Base-by-base conservation (phyloP, 2,329 filamentous ascomycete genomes). In the Colletotrichum destructivum region DNA sequence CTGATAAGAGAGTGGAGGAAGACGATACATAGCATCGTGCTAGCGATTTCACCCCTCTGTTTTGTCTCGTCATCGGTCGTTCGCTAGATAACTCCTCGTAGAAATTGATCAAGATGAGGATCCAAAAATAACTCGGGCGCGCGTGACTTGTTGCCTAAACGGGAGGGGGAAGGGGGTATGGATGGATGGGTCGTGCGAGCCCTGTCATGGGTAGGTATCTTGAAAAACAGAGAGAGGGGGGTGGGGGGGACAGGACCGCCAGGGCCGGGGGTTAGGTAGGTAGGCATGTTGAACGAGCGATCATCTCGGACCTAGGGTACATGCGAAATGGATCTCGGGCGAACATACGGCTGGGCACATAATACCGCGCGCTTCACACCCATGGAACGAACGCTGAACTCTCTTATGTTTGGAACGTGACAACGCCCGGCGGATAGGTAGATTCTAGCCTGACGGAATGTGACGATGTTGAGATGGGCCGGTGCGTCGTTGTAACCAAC, bases 51-150 rank as follows among this genome's bases (percentile, higher is more conserved):
- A 23, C 13, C n/a, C 49, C 49, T 56, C 15, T 18, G 16, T 13
- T 13, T 51, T 13, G 7, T 26, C 23, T 56, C 15, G 54, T 51
- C 4, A 15, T 40, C 9, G n/a, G 35, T 26, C 46, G 23, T 42
- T 62, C 46, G 21, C 18, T 62, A 52, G 47, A 52, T 16, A 31
- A 40, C 11, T 62, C n/a, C 21, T 42, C 13, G n/a, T 31, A 51
- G 16, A 40, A 40, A 13, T 9, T 21, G 4, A 31, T 46, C 21
- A 42, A 23, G 16, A 31, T 46, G 35, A 38, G 35, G 35, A 13
- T 52, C 49, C 15, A n/a, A 52, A 23, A 52, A 57, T 42, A 57
- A n/a, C 3, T 15, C 4, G 3, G 38, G 5, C n/a, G n/a, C 8
- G 15, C 21, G 31, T 23, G 35, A 1, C 38, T 35, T 57, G 13